Conservation (phyloP, 2,329 filamentous ascomycete genomes). For the Paraphaeosphaeria minitans region DNA sequence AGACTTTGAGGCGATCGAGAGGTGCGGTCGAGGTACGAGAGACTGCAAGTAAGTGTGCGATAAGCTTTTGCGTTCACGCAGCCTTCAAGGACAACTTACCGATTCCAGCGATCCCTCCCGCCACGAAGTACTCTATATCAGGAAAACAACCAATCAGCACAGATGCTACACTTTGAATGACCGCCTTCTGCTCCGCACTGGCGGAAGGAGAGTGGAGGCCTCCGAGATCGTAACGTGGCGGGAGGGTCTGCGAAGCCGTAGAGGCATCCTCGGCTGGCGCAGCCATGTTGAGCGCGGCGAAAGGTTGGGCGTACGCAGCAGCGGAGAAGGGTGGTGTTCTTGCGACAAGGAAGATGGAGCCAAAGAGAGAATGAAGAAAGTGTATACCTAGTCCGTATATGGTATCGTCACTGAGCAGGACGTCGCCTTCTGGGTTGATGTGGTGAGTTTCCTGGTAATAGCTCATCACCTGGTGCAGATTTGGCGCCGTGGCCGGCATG, state of each 20-base stretch:
- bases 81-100: conserved; percentile 3
- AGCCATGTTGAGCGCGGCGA: conserved; percentile 35
- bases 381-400: conserved; percentile 91
- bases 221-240: conserved; percentile 42
- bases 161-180: conserved; percentile 46
- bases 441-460: conserved; percentile 91
- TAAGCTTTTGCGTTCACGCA: conserved; percentile 7
- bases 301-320: conserved; percentile 27
- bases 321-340: conserved; percentile 50
- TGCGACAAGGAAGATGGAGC: conserved; percentile 73
- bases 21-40: conserved; percentile 95
- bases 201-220: conserved; percentile 28
- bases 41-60: conserved; percentile 51
- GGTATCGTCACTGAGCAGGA: conserved; percentile 86
- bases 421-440: conserved; percentile 92
- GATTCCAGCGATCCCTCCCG: conserved; percentile 91
- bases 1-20: conserved; percentile 95
- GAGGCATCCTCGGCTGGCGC: conserved; percentile 26
- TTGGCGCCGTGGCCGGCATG: conserved; percentile 71
- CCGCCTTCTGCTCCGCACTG: conserved; percentile 33
- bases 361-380: conserved; percentile 76
- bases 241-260: conserved; percentile 38
- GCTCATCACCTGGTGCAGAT: conserved; percentile 80
- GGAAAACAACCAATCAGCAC: conserved; percentile 68
- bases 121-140: conserved; percentile 96